These are phyloP conservation scores for Acanthochlamys bracteata DNA, from an alignment of 106 monocot species.

Conservation along the genomic window DNA sequence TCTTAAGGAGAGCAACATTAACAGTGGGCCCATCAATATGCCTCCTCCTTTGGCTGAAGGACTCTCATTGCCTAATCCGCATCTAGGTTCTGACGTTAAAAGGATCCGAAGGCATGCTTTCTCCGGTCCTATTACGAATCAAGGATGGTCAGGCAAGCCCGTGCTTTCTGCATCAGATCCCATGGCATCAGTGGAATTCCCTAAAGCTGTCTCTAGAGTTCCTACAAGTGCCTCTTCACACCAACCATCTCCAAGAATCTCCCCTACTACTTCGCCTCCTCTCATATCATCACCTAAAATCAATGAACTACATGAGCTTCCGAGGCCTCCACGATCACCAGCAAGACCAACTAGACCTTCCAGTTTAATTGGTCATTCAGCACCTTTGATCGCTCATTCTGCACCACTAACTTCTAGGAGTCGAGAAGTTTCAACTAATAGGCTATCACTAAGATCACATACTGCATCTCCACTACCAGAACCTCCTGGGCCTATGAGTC, in stretches of 20 bases:
- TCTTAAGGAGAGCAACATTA: slow-evolving; percentile 43
- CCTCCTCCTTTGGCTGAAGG: slow-evolving; percentile 28
- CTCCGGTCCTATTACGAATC: slow-evolving; percentile 49
- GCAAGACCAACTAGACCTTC: not conserved
- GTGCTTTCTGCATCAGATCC: slow-evolving; percentile 6
- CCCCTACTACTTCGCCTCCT: slow-evolving; percentile 42
- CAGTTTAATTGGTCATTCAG: slow-evolving; percentile 57
- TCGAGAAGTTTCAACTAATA: slow-evolving; percentile 31
- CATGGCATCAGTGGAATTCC: slow-evolving; percentile 8
- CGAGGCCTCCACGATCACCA: slow-evolving; percentile 54
- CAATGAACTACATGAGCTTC: slow-evolving; percentile 83
- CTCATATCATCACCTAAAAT: slow-evolving; percentile 39
- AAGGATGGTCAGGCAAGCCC: slow-evolving; percentile 33
- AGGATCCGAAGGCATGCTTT: slow-evolving; percentile 49
- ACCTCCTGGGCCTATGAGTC: slow-evolving; percentile 58
- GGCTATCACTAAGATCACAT: slow-evolving; percentile 14
- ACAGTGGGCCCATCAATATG: slow-evolving; percentile 25
- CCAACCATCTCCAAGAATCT: slow-evolving; percentile 27
- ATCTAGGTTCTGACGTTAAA: slow-evolving; percentile 29
- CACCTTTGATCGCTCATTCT: too few relatives aligned
- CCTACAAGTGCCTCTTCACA: slow-evolving; percentile 11
- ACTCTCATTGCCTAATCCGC: slow-evolving; percentile 11
- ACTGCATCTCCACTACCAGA: slow-evolving; percentile 66
- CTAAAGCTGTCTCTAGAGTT: not conserved
- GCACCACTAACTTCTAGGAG: slow-evolving; percentile 38